phyloP scores from a whole-genome alignment of 257 asterid species.

The Solanum sitiens region DNA sequence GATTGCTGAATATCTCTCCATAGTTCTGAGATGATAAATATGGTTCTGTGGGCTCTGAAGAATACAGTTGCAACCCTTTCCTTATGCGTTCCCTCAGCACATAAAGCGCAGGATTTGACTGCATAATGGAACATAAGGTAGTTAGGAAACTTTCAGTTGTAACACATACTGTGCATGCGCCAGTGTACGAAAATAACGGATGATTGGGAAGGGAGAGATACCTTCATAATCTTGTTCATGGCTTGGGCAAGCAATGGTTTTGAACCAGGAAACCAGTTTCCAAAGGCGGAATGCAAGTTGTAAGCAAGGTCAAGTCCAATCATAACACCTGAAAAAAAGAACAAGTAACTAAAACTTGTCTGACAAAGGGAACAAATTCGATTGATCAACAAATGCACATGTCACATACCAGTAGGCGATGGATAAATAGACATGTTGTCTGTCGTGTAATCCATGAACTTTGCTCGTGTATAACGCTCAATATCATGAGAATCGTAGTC shows the following conservation, averaged over 20 bases:
- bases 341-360: neutral
- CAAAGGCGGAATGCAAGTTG: slow-evolving; percentile 94
- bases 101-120: slow-evolving; percentile 97
- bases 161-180: neutral
- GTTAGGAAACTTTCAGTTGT: neutral
- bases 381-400: neutral
- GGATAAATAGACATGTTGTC: slow-evolving; percentile 99
- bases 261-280: slow-evolving; percentile 99
- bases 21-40: slow-evolving; percentile 96
- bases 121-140: slow-evolving; percentile 6
- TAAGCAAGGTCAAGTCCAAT: slow-evolving; percentile 97
- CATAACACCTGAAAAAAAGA: slow-evolving; percentile 71
- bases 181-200: neutral
- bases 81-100: slow-evolving; percentile 93
- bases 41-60: slow-evolving; percentile 99
- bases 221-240: slow-evolving; percentile 99
- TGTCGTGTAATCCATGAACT: slow-evolving; percentile 97
- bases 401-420: slow-evolving; percentile 76
- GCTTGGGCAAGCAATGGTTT: slow-evolving; percentile 98
- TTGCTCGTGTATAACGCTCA: slow-evolving; percentile 92
- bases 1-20: slow-evolving; percentile 98
- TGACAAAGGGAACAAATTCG: neutral
- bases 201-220: neutral
- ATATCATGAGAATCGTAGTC: slow-evolving; percentile 98
- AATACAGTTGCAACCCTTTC: slow-evolving; percentile 91